Conservation (phyloP, 2,329 filamentous ascomycete species). For the Penicillium rolfsii region DNA sequence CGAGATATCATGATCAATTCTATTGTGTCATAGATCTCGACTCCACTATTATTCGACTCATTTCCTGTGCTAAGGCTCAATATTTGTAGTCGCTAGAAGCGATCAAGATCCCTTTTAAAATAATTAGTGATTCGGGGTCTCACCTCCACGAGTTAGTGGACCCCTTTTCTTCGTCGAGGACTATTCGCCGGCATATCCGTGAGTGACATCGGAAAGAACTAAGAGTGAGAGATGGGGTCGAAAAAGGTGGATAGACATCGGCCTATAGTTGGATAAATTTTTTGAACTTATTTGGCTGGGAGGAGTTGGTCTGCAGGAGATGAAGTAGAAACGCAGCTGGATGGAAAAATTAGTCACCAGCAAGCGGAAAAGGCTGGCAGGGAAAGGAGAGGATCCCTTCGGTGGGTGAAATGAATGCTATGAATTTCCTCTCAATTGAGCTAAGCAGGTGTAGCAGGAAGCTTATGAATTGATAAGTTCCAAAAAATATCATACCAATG, state of each 20-base stretch:
- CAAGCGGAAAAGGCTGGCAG: not conserved
- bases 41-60: not conserved
- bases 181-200: not conserved
- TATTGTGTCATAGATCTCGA: not conserved
- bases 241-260: not conserved
- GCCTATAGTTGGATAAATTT: not conserved
- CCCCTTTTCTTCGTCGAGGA: not conserved
- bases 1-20: constrained; percentile 1
- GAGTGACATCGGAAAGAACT: not conserved
- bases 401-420: not conserved
- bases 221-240: not conserved
- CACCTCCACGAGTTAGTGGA: not conserved
- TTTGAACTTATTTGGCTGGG: not conserved
- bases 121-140: no score
- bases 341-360: not conserved
- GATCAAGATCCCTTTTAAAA: not conserved
- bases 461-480: no score
- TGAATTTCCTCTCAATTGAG: not conserved
- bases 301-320: not conserved
- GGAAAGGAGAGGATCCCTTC: not conserved
- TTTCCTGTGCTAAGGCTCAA: not conserved
- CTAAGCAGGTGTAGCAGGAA: not conserved
- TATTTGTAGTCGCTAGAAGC: not conserved
- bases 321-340: not conserved
- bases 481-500: no score